A percentile compares a stretch with the other conserved stretches of the same genome.
phyloP scores from a whole-genome alignment of 192 early-diverging fungal genomes.

The Coemansia sp. region DNA sequence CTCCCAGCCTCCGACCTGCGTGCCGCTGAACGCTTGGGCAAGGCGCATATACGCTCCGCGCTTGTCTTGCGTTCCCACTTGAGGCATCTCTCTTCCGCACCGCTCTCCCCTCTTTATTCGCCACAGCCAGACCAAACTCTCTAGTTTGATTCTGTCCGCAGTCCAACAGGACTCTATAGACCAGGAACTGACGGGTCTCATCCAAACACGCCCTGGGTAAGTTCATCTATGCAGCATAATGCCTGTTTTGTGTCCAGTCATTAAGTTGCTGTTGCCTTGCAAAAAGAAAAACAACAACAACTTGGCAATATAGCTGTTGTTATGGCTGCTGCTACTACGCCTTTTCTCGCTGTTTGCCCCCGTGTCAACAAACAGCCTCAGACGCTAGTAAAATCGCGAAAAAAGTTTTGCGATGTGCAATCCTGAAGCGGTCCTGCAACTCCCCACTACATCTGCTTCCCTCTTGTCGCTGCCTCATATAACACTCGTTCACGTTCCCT shows the following conservation, averaged over 20 bases:
- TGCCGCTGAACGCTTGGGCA: slow-evolving; percentile 6
- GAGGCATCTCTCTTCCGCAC: background rate
- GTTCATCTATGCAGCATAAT: no score
- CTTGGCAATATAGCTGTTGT: slow-evolving; percentile 11
- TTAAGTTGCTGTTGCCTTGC: background rate
- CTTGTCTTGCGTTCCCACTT: background rate
- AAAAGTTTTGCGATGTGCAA: background rate
- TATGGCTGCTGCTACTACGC: slow-evolving; percentile 9
- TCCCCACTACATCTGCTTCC: background rate
- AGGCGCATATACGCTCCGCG: background rate
- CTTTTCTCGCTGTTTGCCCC: slow-evolving; percentile 2
- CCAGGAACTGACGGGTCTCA: background rate
- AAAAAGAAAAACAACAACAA: slow-evolving; percentile 11
- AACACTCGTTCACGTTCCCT: background rate
- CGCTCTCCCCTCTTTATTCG: background rate
- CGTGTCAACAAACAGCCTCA: slow-evolving; percentile 19
- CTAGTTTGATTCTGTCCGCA: background rate
- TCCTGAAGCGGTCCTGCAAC: background rate
- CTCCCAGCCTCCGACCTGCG: background rate
- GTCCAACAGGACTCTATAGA: background rate
- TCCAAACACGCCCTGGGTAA: no score
- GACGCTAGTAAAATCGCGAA: slow-evolving; percentile 1
- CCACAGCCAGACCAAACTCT: background rate
- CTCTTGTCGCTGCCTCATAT: background rate
- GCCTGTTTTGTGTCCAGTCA: no score